Base-by-base conservation (phyloP, 805 yeast species). In the Suhomyces sp. region DNA sequence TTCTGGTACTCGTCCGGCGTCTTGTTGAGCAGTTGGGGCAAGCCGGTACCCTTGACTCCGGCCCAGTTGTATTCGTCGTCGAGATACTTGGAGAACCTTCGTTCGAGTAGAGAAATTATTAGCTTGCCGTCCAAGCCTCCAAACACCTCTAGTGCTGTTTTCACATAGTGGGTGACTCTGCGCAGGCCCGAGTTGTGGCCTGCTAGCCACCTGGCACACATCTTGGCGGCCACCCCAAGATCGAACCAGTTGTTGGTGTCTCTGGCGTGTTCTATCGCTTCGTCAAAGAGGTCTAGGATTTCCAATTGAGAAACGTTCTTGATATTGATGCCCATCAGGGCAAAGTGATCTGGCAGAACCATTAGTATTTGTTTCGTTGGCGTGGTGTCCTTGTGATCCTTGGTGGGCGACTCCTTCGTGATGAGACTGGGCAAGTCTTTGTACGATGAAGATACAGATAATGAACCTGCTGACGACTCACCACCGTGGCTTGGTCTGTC, bases 211-310 rank as follows among this genome's bases (percentile, higher is more conserved):
- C 59, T 49, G 8, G 75, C 80, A 61, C 83, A 78, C 17, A 74
- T 64, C 49, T 76, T 74, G 52, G 72, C 67, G 6, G 71, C 70
- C 48, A 72, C 53, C 2, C 78, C 82, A 5, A 68, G 69, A 47
- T 78, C 81, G 26, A 69, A 63, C 58, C 69, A 62, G 17, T 66
- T 58, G 9, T 67, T 66, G 36, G 61, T 53, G n/a, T 56, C 55
- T 5, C 63, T 60, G 1, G 80, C 76, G 4, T 54, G 48, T n/a
- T 71, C 74, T n/a, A 79, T 67, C 0, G 83, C 77, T 23, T 67
- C 73, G 49, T 78, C 81, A 57, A 74, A 81, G 15, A 64, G 55
- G 53, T 80, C 84, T 7, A 81, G 59, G 3, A 73, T 65, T 22
- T 68, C 73, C 19, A 81, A 57, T 17, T 71, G 70, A 5, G 74